Evolutionary conservation across 2,329 filamentous ascomycete species (phyloP).

Genomic region (Clonostachys solani): DNA sequence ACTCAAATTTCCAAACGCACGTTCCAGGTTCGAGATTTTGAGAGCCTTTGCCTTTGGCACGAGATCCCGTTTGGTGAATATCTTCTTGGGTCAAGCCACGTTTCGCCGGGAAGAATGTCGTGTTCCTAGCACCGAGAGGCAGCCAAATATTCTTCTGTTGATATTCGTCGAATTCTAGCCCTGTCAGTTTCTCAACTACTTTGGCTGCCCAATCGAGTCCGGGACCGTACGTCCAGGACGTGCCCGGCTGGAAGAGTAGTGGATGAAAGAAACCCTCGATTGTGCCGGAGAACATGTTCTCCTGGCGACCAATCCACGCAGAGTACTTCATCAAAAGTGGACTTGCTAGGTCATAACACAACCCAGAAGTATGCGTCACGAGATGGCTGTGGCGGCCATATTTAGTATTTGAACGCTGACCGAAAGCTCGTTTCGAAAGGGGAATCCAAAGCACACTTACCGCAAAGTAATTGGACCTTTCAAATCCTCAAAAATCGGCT

Average conservation of each 20-base stretch:
- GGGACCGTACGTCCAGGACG: conserved; percentile 43
- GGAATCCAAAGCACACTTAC: too few relatives aligned
- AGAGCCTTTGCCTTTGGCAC: background rate
- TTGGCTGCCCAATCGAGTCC: conserved; percentile 42
- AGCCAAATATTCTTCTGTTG: conserved; percentile 29
- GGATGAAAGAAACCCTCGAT: conserved; percentile 17
- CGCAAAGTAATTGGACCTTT: too few relatives aligned
- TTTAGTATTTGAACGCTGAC: too few relatives aligned
- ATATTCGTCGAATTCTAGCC: conserved; percentile 26
- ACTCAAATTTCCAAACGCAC: too few relatives aligned
- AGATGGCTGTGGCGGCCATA: conserved; percentile 13
- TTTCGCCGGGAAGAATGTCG: background rate
- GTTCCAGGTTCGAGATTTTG: background rate
- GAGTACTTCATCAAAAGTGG: conserved; percentile 34
- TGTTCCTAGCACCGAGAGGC: conserved; percentile 22
- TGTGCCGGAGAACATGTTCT: conserved; percentile 21
- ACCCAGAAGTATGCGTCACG: conserved; percentile 43
- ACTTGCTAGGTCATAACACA: conserved; percentile 36
- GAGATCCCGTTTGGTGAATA: background rate
- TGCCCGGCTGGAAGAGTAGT: conserved; percentile 36
- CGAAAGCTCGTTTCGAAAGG: too few relatives aligned
- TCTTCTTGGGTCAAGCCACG: background rate
- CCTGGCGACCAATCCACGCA: conserved; percentile 18
- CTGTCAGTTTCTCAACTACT: conserved; percentile 33
- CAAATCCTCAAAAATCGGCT: too few relatives aligned